Conservation (phyloP, 1,284 basidiomycete species). For the Thelephora terrestris region DNA sequence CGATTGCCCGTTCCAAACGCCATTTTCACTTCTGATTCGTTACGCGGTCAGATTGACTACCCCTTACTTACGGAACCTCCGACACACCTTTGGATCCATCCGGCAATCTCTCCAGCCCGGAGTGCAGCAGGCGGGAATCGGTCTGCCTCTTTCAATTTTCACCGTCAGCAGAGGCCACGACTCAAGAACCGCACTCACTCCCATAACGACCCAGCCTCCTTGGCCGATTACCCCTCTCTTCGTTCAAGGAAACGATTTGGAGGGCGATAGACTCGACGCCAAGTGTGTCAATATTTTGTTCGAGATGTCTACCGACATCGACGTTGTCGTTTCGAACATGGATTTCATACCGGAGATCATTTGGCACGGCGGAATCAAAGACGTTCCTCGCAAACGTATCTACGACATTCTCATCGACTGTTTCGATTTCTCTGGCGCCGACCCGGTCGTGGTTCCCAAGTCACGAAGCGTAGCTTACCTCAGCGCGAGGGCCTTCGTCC, state of each 20-base stretch:
- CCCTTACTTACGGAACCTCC: neutral
- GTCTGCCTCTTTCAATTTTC: neutral
- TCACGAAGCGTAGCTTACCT: neutral
- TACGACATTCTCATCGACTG: neutral
- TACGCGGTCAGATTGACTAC: neutral
- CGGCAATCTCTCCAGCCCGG: neutral
- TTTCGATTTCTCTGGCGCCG: no score
- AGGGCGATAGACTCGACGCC: no score
- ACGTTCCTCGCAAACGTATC: neutral
- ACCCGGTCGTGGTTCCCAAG: neutral
- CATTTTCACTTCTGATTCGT: neutral
- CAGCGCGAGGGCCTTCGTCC: neutral
- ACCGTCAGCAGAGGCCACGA: neutral
- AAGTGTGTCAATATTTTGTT: neutral
- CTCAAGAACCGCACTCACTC: no score
- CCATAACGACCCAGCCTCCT: no score
- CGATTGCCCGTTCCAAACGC: conserved; percentile 5
- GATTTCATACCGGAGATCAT: neutral
- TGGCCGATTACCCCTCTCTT: neutral
- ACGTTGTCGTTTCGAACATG: neutral
- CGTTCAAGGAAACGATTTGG: neutral
- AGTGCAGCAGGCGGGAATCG: neutral
- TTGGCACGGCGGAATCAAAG: neutral
- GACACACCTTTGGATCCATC: neutral
- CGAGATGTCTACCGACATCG: neutral